phyloP scores from a whole-genome alignment of 2,329 filamentous ascomycete genomes.

The Tolypocladium paradoxum region DNA sequence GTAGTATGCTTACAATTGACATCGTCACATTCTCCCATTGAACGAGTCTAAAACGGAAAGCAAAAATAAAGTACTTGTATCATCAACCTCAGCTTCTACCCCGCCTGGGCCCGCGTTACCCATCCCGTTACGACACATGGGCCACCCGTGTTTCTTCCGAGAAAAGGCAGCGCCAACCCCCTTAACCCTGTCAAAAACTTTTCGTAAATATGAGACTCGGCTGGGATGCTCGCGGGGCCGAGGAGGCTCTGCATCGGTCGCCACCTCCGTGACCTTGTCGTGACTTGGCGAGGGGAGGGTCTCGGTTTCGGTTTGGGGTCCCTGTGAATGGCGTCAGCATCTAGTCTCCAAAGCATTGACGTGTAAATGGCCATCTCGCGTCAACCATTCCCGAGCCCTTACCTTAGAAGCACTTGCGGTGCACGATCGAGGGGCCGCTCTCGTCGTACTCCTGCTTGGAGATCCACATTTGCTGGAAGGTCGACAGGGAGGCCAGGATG shows the following conservation, averaged over 20 bases:
- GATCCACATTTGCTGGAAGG: conserved; percentile 99
- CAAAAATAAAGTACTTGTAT: conserved; percentile 42
- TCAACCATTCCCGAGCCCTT: conserved; percentile 10
- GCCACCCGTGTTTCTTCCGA: conserved; percentile 34
- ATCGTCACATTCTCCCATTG: conserved; percentile 12
- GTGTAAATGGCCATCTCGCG: neutral
- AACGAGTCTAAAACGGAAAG: conserved; percentile 25
- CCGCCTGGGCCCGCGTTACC: conserved; percentile 35
- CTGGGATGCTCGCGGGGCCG: conserved; percentile 36
- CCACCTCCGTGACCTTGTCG: conserved; percentile 34
- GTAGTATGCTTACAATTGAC: neutral
- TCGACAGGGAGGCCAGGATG: conserved; percentile 97
- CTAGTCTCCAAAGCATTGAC: neutral
- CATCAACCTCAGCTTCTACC: conserved; percentile 44
- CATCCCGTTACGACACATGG: conserved; percentile 40
- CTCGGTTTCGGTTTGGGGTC: conserved; percentile 20
- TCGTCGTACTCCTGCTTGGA: conserved; percentile 99
- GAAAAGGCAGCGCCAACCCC: conserved; percentile 38
- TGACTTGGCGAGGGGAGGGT: conserved; percentile 22
- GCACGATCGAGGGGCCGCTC: conserved; percentile 97
- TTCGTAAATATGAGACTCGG: conserved; percentile 46
- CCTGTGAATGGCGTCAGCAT: conserved; percentile 16
- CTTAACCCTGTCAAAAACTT: conserved; percentile 45
- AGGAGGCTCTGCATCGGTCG: conserved; percentile 30
- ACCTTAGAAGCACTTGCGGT: conserved; percentile 99